Evolutionary conservation across 495 filamentous ascomycete species (phyloP), one percentile per base, ranked within the genome.

Genomic region (Penicillium crystallinum): DNA sequence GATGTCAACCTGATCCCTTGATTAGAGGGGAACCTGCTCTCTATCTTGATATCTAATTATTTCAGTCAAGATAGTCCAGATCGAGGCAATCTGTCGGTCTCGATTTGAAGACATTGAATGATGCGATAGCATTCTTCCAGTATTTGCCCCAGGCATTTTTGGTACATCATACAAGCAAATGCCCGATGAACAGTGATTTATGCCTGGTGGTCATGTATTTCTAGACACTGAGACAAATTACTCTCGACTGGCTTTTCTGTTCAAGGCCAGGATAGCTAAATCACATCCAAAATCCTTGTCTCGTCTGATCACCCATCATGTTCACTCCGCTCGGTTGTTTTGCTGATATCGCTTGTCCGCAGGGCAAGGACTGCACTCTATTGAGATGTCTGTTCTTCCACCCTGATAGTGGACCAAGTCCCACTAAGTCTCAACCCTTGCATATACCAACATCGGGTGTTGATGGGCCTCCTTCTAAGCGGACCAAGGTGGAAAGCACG

Each of bases 281-380:
- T 8, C 15, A n/a, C 3, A 25, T 8, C 10, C n/a, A 46, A 34
- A 27, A 30, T 19, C 17, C 23, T 27, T 7, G 7, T 27, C 23
- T 15, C 18, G 11, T 46, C 19, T 15, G 21, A 11, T 37, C 33
- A 25, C n/a, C 54, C 50, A 71, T 56, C 6, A 91, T 91, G 87
- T 87, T 88, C 58, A 69, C 78, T 12, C 70, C 85, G 6, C 73
- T 86, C 11, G 81, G 81, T 4, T 69, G 84, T 27, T 87, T 91
- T 66, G 82, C 78, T 56, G 72, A 72, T 23, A 72, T 89, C 23
- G 69, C 77, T 25, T 92, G 88, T 63, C 87, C 87, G 0, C 66
- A 80, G 42, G 77, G 79, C 14, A 69, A 81, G 45, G 41, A 62
- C 41, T 87, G 84, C 61, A 54, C 61, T 17, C 66, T 86, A 7